phyloP scores from a whole-genome alignment of 257 asterid genomes.

The Cruciata laevipes region DNA sequence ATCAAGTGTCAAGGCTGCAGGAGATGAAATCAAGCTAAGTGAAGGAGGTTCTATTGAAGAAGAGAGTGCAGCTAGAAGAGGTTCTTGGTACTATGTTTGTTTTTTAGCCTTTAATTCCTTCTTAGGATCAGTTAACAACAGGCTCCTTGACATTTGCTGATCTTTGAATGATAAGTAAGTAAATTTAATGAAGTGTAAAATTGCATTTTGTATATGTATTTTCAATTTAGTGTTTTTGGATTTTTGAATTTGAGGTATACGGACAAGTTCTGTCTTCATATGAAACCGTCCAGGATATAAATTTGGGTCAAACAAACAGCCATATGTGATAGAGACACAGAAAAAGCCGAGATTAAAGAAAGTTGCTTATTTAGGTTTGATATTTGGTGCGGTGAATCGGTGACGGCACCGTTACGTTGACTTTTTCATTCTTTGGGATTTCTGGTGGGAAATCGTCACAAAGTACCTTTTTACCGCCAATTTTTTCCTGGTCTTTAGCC shows the following conservation, averaged over 20 bases:
- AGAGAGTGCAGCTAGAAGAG: slow-evolving; percentile 51
- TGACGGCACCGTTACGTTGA: slow-evolving; percentile 1
- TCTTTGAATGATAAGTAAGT: too few relatives aligned
- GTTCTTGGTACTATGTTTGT: too few relatives aligned
- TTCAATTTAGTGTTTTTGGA: too few relatives aligned
- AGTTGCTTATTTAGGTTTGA: background rate
- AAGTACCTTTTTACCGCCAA: background rate
- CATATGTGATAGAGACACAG: background rate
- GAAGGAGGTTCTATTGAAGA: slow-evolving; percentile 70
- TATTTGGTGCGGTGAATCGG: background rate
- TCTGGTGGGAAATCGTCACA: background rate
- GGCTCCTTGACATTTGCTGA: background rate
- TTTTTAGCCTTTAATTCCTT: background rate
- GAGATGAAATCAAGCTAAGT: slow-evolving; percentile 63
- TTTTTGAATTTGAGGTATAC: too few relatives aligned
- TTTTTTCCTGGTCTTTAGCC: too few relatives aligned
- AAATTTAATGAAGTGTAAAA: too few relatives aligned
- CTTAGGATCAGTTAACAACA: background rate
- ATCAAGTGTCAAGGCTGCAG: slow-evolving; percentile 63
- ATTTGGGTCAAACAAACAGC: too few relatives aligned
- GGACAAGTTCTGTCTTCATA: too few relatives aligned
- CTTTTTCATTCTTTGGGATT: background rate
- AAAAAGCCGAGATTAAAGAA: background rate
- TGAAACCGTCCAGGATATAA: background rate
- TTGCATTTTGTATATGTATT: too few relatives aligned